Conservation (phyloP, 805 yeast genomes). For the Candida alai region DNA sequence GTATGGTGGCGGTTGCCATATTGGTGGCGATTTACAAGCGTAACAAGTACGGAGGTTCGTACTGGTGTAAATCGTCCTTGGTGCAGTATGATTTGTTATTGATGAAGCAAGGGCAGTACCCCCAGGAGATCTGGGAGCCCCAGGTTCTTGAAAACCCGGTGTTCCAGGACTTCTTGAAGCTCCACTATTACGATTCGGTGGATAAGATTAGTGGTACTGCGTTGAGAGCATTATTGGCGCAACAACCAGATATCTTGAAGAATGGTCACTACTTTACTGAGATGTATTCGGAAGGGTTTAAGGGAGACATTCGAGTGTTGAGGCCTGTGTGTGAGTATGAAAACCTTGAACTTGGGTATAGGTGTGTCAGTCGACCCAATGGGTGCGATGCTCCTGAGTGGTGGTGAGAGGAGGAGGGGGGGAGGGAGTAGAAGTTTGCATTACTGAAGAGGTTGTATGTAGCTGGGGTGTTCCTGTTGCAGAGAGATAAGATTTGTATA, state of each 20-base stretch:
- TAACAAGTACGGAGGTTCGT: slow-evolving; percentile 25
- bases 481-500: too few relatives aligned
- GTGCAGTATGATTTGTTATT: slow-evolving; percentile 28
- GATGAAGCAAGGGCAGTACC: slow-evolving; percentile 19
- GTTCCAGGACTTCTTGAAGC: slow-evolving; percentile 6
- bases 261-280: slow-evolving; percentile 8
- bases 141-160: slow-evolving; percentile 6
- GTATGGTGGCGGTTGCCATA: slow-evolving; percentile 29
- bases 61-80: slow-evolving; percentile 26
- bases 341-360: slow-evolving; percentile 10
- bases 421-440: too few relatives aligned
- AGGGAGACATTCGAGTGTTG: slow-evolving; percentile 11
- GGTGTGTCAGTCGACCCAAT: slow-evolving; percentile 13
- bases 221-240: slow-evolving; percentile 8
- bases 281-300: slow-evolving; percentile 12
- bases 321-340: slow-evolving; percentile 12
- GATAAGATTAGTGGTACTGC: slow-evolving; percentile 13
- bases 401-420: slow-evolving; percentile 8
- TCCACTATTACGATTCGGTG: slow-evolving; percentile 14
- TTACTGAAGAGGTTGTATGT: too few relatives aligned
- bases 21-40: slow-evolving; percentile 24
- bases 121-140: slow-evolving; percentile 10
- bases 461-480: too few relatives aligned
- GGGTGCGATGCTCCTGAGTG: slow-evolving; percentile 14
- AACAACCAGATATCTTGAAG: slow-evolving; percentile 9